Evolutionary conservation across 768 basidiomycete species (phyloP).

Genomic region (Hebeloma cylindrosporum): DNA sequence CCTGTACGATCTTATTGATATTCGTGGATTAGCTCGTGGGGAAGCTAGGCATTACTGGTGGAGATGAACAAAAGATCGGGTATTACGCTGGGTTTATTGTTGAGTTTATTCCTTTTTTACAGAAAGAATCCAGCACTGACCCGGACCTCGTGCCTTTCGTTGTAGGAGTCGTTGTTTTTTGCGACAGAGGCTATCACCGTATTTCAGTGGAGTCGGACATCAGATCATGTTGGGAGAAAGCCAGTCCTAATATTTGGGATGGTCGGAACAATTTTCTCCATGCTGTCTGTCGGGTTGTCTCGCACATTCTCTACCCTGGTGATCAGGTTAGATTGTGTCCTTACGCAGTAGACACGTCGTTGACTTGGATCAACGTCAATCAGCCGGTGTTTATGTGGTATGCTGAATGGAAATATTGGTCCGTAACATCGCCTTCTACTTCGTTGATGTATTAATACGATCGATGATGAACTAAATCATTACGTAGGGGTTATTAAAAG

Average conservation of each 20-base stretch:
- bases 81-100: slow-evolving; percentile 77
- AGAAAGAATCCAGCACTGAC: too few species aligned
- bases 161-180: slow-evolving; percentile 76
- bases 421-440: too few species aligned
- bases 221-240: slow-evolving; percentile 70
- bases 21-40: slow-evolving; percentile 2
- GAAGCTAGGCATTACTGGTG: slow-evolving; percentile 58
- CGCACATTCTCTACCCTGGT: slow-evolving; percentile 64
- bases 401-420: slow-evolving; percentile 48
- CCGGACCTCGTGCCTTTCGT: not conserved
- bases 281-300: slow-evolving; percentile 75
- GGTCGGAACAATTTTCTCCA: slow-evolving; percentile 59
- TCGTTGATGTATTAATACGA: too few species aligned
- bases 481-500: slow-evolving; percentile 71
- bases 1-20: not conserved
- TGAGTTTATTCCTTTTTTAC: not conserved
- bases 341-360: too few species aligned
- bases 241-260: slow-evolving; percentile 69
- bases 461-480: slow-evolving; percentile 34
- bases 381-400: slow-evolving; percentile 31
- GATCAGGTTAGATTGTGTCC: slow-evolving; percentile 34
- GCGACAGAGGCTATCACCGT: slow-evolving; percentile 70
- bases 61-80: slow-evolving; percentile 69
- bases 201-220: slow-evolving; percentile 69
- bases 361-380: not conserved